These are phyloP conservation scores for Apiotrichum siamense DNA, from an alignment of 1,284 basidiomycete species.

Conservation along the genomic window DNA sequence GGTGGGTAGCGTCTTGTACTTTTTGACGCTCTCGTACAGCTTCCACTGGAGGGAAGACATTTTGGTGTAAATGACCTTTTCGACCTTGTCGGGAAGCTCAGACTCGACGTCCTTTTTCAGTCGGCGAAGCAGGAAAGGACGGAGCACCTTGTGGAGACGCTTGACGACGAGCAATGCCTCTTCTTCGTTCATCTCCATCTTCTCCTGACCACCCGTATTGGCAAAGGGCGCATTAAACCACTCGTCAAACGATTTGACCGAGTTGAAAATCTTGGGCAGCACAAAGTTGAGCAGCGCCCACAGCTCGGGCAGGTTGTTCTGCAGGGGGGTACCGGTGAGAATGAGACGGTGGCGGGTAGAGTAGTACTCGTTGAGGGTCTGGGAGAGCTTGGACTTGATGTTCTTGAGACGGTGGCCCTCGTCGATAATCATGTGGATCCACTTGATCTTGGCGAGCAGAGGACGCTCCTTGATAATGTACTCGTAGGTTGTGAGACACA, in stretches of 20 bases:
- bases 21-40: conserved; percentile 84
- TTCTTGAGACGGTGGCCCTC: conserved; percentile 99
- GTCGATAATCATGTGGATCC: conserved; percentile 99
- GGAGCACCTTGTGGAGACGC: conserved; percentile 94
- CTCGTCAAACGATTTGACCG: conserved; percentile 98
- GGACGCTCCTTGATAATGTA: conserved; percentile 98
- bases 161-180: conserved; percentile 96
- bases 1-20: conserved; percentile 55
- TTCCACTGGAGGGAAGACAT: conserved; percentile 94
- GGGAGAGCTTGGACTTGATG: conserved; percentile 87
- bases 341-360: conserved; percentile 91
- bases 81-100: conserved; percentile 97
- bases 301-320: conserved; percentile 97
- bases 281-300: conserved; percentile 99
- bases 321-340: conserved; percentile 93
- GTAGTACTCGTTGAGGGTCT: conserved; percentile 91
- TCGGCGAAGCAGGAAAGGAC: conserved; percentile 91
- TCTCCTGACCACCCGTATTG: conserved; percentile 85
- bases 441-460: conserved; percentile 83
- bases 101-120: conserved; percentile 98
- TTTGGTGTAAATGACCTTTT: conserved; percentile 97
- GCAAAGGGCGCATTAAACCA: conserved; percentile 99
- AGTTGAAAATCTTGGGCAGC: conserved; percentile 97
- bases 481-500: conserved; percentile 94
- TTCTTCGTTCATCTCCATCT: conserved; percentile 99